Conservation (phyloP, 768 basidiomycete species). For the Mycena metata region DNA sequence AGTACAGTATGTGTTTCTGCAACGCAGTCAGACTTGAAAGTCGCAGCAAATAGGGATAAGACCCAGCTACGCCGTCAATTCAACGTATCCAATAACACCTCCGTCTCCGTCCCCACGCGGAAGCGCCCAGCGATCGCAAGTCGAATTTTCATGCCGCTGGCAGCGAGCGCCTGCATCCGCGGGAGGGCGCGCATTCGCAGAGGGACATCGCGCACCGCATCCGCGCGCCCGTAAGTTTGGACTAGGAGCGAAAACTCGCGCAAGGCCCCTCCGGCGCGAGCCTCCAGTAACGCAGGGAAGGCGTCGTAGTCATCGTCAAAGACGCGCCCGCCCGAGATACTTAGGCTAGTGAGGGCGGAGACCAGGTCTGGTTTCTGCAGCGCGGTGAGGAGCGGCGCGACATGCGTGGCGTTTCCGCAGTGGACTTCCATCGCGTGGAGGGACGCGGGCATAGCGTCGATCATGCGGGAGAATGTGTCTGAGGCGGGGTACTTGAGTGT, state of each 20-base stretch:
- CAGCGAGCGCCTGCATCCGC: constrained; percentile 6
- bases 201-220: constrained; percentile 22
- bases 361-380: background rate
- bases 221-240: constrained; percentile 24
- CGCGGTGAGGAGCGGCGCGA: constrained; percentile 4
- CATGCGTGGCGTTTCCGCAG: constrained; percentile 24
- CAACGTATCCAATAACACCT: constrained; percentile 37
- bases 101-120: constrained; percentile 37
- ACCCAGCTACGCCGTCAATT: constrained; percentile 22
- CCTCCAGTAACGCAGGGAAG: constrained; percentile 2
- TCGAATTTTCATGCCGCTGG: constrained; percentile 16
- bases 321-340: constrained; percentile 23
- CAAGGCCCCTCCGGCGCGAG: background rate
- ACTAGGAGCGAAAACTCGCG: constrained; percentile 17
- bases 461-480: background rate
- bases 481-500: constrained; percentile 22
- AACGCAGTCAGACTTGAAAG: background rate
- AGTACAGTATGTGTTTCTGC: too few species aligned
- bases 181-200: constrained; percentile 20
- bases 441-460: constrained; percentile 14
- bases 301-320: constrained; percentile 22
- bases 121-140: constrained; percentile 22
- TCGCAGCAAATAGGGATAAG: background rate
- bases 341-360: background rate
- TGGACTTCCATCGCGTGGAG: constrained; percentile 8